phyloP scores from a whole-genome alignment of 768 basidiomycete genomes.

The Mycena olivaceomarginata region DNA sequence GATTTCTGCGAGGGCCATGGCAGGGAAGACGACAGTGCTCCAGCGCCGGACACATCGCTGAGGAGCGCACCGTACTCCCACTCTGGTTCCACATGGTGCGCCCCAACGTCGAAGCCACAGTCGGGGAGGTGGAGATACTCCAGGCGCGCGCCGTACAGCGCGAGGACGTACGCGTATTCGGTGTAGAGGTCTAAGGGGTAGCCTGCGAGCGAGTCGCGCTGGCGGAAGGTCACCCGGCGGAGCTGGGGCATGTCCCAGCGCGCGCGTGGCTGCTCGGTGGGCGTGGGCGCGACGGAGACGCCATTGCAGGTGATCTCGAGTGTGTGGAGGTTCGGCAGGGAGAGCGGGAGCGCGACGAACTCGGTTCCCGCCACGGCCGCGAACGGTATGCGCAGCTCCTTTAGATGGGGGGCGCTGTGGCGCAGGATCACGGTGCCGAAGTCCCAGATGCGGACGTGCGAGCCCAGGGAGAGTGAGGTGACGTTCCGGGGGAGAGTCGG shows the following conservation, averaged over 20 bases:
- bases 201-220: background rate
- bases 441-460: background rate
- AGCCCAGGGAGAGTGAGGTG: background rate
- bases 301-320: constrained; percentile 12
- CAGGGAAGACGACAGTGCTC: constrained; percentile 21
- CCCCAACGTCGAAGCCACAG: background rate
- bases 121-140: constrained; percentile 14
- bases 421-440: background rate
- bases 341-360: background rate
- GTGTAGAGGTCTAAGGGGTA: background rate
- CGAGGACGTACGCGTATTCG: constrained; percentile 1
- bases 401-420: background rate
- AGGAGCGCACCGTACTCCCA: background rate
- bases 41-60: constrained; percentile 1
- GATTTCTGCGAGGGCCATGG: too few relatives aligned
- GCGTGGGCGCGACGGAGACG: too few relatives aligned
- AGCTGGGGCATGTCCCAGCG: constrained; percentile 20
- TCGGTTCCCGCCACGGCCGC: background rate
- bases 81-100: background rate
- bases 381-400: background rate
- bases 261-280: background rate
- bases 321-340: constrained; percentile 15
- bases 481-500: background rate
- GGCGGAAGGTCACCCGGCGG: constrained; percentile 1
- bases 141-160: background rate